Base-by-base conservation (phyloP, 176 grass and related monocot species). In the Echinochloa phyllopogon region DNA sequence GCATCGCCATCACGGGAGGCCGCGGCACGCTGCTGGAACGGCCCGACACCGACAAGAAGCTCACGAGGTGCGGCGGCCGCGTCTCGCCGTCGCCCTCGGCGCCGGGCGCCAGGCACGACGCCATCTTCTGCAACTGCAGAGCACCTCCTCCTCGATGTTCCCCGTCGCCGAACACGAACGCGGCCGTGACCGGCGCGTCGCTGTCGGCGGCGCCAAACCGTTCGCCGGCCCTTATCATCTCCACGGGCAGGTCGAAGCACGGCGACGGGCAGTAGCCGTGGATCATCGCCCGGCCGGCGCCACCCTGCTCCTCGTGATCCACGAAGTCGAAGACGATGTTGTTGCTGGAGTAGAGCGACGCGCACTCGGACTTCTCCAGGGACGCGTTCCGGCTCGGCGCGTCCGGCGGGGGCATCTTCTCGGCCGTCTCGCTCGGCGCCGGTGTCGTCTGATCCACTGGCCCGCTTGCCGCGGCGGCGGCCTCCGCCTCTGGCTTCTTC, bases 241-340 rank as follows among this genome's bases (percentile, higher is more conserved):
- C 88, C 77, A 63, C 77, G 12, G 88, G 88, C 63, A 89, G 88
- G 63, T 89, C 88, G 71, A 89, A 89, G 77, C 88, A 89, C 44
- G 88, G 83, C 0, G 88, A 89, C 63, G 88, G 88, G 71, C 88
- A 89, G 62, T 81, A 89, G 13, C 83, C 83, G 0, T 82, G 88
- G 52, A 40, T 0, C n/a, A 40, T 0, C n/a, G 11, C 56, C 0
- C n/a, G 8, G n/a, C n/a, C n/a, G 5, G 38, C 6, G 67, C 65
- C 63, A 21, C 42, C 51, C 14, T 44, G 60, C 20, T 82, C 40
- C 62, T 58, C 69, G 12, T 33, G 21, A 43, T 2, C 77, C 33
- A 76, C 44, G 72, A 89, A 76, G 71, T 89, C 83, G 83, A 86
- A 86, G 53, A 64, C 71, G 45, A 86, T 89, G 88, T 82, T 86